These are phyloP conservation scores for Chaetomium tenue DNA, from an alignment of 495 filamentous ascomycete genomes.

Conservation along the genomic window DNA sequence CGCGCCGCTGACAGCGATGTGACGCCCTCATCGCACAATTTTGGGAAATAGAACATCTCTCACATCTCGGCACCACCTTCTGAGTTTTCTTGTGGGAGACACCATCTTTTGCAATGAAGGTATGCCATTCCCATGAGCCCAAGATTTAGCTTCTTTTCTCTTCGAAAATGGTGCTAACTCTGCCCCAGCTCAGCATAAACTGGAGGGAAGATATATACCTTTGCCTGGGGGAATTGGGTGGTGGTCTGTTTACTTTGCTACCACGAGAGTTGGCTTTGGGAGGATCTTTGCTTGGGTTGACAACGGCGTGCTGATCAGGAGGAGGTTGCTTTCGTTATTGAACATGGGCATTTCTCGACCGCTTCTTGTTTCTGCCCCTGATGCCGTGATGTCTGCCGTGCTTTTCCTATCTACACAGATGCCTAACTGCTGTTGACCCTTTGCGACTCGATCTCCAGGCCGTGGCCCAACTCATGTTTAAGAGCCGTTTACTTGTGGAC, in stretches of 20 bases:
- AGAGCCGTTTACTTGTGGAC: background rate
- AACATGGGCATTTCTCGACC: background rate
- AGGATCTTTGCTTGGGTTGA: background rate
- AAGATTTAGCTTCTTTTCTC: background rate
- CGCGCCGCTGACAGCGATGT: background rate
- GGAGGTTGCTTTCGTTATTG: background rate
- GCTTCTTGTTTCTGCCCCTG: background rate
- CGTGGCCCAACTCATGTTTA: background rate
- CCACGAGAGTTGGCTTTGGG: background rate
- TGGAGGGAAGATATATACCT: constrained; percentile 4
- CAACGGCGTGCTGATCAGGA: background rate
- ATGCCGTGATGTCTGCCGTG: background rate
- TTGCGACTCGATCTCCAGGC: background rate
- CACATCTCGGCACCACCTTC: background rate
- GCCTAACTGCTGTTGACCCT: background rate
- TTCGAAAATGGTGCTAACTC: background rate
- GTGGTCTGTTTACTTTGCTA: constrained; percentile 1
- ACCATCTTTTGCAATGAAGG: constrained; percentile 7
- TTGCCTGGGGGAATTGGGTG: background rate
- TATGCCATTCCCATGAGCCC: background rate
- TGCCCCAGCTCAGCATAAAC: background rate
- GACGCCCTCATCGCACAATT: background rate
- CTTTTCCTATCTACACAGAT: background rate
- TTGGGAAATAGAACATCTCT: background rate
- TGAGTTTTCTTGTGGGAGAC: constrained; percentile 2